These are phyloP conservation scores for Leucosporidium scottii DNA, from an alignment of 768 basidiomycete genomes.

Conservation along the genomic window DNA sequence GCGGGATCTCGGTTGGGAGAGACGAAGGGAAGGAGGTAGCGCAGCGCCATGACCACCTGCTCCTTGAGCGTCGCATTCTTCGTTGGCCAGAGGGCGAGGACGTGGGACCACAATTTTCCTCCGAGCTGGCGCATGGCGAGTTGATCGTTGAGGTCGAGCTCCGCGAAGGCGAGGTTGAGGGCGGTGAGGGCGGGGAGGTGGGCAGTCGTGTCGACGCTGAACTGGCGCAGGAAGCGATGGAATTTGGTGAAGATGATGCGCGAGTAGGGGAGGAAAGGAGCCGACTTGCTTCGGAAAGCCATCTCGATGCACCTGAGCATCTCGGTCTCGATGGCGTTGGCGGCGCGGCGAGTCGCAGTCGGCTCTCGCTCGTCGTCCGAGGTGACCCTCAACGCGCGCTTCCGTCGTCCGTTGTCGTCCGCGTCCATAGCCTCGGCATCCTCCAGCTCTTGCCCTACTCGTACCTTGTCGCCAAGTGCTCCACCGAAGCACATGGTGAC, in stretches of 20 bases:
- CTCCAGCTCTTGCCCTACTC: conserved; percentile 29
- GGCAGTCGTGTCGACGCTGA: conserved; percentile 67
- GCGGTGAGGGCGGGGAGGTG: conserved; percentile 66
- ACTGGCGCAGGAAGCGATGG: conserved; percentile 57
- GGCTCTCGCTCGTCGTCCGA: neutral
- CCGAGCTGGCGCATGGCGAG: conserved; percentile 58
- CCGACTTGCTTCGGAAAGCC: conserved; percentile 54
- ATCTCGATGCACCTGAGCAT: conserved; percentile 59
- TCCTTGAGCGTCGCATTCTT: conserved; percentile 73
- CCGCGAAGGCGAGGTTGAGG: conserved; percentile 53
- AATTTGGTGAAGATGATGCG: conserved; percentile 56
- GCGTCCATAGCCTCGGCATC: conserved; percentile 38
- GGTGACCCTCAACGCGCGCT: neutral
- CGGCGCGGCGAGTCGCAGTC: neutral
- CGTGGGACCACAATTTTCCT: conserved; percentile 53
- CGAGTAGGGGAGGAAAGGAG: conserved; percentile 53
- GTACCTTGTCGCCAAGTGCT: conserved; percentile 55
- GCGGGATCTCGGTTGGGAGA: conserved; percentile 32
- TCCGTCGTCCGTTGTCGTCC: conserved; percentile 36
- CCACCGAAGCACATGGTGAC: conserved; percentile 70
- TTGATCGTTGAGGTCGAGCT: conserved; percentile 69
- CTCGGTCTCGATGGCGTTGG: conserved; percentile 52
- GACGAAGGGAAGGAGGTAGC: conserved; percentile 65
- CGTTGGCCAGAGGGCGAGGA: conserved; percentile 69
- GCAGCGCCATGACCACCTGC: conserved; percentile 64